A percentile compares a stretch with the other conserved stretches of the same genome.
These are phyloP conservation scores for Elsinoe necatrix DNA, from an alignment of 2,329 filamentous ascomycete species.

Conservation along the genomic window DNA sequence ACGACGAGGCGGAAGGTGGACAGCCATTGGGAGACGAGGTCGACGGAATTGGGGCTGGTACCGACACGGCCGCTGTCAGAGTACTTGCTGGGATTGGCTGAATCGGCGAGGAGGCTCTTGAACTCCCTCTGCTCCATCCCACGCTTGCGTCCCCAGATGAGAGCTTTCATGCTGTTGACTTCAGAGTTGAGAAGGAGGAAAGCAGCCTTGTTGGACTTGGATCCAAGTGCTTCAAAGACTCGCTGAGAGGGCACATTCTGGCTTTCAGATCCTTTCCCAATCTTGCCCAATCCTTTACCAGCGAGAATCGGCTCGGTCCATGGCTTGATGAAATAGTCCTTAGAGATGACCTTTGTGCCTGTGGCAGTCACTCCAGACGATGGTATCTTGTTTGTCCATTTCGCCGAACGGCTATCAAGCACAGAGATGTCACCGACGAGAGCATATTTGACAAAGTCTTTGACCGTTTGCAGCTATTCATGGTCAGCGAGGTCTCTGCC, in stretches of 20 bases:
- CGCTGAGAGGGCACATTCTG: background rate
- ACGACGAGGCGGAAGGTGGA: conserved; percentile 1
- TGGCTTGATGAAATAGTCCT: background rate
- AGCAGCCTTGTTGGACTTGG: conserved; percentile 6
- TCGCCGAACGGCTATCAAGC: background rate
- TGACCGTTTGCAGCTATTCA: background rate
- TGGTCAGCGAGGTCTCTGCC: background rate
- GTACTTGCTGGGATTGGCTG: background rate
- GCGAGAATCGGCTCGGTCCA: background rate
- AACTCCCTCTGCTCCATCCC: background rate
- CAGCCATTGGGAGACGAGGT: background rate
- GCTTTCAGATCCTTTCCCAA: background rate
- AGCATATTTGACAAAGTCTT: conserved; percentile 5
- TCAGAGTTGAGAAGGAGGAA: conserved; percentile 2
- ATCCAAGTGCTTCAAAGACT: conserved; percentile 3
- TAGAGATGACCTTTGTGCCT: background rate
- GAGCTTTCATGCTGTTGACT: conserved; percentile 1
- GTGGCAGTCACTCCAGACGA: background rate
- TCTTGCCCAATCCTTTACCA: background rate
- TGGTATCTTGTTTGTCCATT: background rate
- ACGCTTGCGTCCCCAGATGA: conserved; percentile 4
- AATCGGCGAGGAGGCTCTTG: background rate
- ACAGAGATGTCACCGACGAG: conserved; percentile 2
- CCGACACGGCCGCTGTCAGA: background rate
- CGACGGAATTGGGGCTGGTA: background rate